phyloP scores from a whole-genome alignment of 352 stramenopile species.

The Globisporangium cystogenes region DNA sequence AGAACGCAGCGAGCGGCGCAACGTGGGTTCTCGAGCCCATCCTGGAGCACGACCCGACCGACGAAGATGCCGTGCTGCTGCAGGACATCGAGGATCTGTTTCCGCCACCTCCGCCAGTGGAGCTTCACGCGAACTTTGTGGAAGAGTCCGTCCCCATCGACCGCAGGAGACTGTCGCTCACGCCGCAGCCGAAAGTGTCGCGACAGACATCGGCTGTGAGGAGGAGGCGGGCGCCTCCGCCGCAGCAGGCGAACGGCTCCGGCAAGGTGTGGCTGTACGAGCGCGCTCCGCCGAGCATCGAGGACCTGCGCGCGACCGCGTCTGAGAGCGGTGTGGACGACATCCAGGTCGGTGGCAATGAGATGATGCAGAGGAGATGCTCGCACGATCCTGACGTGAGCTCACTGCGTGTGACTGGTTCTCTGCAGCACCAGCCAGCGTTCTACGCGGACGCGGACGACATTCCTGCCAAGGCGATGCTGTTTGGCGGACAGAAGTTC shows the following conservation, averaged over 20 bases:
- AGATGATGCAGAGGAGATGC: neutral
- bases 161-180: slow-evolving; percentile 30
- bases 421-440: slow-evolving; percentile 36
- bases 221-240: slow-evolving; percentile 1
- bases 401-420: neutral
- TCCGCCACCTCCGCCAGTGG: slow-evolving; percentile 31
- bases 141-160: slow-evolving; percentile 53
- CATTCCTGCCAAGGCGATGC: slow-evolving; percentile 62
- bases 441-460: slow-evolving; percentile 53
- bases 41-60: neutral
- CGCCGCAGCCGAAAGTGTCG: slow-evolving; percentile 27
- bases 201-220: neutral
- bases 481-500: slow-evolving; percentile 75
- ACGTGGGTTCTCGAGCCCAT: neutral
- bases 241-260: neutral
- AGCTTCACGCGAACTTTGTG: slow-evolving; percentile 12
- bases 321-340: slow-evolving; percentile 35
- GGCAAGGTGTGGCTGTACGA: slow-evolving; percentile 46
- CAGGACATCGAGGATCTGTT: slow-evolving; percentile 64
- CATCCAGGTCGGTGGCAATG: slow-evolving; percentile 19
- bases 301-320: slow-evolving; percentile 41
- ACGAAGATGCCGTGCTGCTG: slow-evolving; percentile 35
- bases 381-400: neutral
- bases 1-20: neutral
- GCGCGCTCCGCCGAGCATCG: slow-evolving; percentile 28